Evolutionary conservation across 1,284 basidiomycete genomes (phyloP).

Genomic region (Coriolopsis trogii): DNA sequence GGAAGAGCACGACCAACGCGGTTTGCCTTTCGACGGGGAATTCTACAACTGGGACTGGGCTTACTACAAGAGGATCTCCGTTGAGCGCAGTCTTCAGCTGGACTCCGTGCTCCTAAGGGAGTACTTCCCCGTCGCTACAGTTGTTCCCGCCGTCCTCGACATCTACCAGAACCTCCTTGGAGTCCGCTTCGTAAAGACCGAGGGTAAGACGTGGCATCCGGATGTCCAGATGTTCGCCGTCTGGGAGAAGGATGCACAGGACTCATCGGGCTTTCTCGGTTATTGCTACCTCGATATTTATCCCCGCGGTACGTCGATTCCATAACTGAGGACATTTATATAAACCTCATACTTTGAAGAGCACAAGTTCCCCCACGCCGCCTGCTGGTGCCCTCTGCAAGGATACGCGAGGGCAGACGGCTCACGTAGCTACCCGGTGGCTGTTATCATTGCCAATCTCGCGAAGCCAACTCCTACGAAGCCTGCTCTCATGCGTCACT

Average conservation of each 20-base stretch:
- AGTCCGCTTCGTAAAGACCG: constrained; percentile 70
- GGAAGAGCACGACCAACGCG: constrained; percentile 63
- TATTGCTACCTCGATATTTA: constrained; percentile 87
- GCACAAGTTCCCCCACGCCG: constrained; percentile 84
- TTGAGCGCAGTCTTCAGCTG: constrained; percentile 66
- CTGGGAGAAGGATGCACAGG: constrained; percentile 76
- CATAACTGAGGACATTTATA: not conserved
- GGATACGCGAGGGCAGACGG: constrained; percentile 60
- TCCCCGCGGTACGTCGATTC: constrained; percentile 65
- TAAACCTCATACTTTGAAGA: constrained; percentile 39
- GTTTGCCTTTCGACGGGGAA: constrained; percentile 64
- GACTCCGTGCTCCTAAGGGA: constrained; percentile 82
- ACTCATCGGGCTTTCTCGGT: constrained; percentile 72
- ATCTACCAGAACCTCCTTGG: constrained; percentile 83
- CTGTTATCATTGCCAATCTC: constrained; percentile 87
- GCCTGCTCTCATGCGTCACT: constrained; percentile 82
- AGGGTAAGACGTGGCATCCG: constrained; percentile 70
- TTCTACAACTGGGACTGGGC: constrained; percentile 54
- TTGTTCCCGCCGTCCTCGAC: constrained; percentile 77
- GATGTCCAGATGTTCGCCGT: constrained; percentile 82
- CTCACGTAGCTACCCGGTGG: constrained; percentile 69
- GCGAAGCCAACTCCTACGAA: constrained; percentile 80
- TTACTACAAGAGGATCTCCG: constrained; percentile 73
- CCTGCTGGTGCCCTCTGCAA: constrained; percentile 75
- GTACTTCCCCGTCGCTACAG: constrained; percentile 82